Conservation (phyloP, 805 yeast genomes). For the Ogataea corticis region DNA sequence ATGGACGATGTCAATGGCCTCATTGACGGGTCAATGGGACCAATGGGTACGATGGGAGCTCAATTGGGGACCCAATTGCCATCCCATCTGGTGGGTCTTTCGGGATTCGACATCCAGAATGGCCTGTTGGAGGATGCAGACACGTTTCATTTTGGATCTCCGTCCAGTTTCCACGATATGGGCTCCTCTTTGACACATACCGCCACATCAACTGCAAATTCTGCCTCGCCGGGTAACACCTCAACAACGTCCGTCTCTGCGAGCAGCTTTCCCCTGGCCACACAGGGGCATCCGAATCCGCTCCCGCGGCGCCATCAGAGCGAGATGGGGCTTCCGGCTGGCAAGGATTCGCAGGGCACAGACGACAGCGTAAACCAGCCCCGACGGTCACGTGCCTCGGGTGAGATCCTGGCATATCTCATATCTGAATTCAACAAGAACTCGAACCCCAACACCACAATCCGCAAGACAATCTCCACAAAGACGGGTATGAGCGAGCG, state of each 20-base stretch:
- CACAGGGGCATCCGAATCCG: not conserved
- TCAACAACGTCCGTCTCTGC: constrained; percentile 1
- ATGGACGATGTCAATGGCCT: constrained; percentile 2
- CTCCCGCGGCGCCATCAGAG: constrained; percentile 7
- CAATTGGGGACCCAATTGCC: constrained; percentile 6
- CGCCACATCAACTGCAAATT: too few relatives aligned
- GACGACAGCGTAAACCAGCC: constrained; percentile 22
- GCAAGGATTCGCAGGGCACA: constrained; percentile 1
- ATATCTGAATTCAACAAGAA: constrained; percentile 68
- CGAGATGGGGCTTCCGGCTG: not conserved
- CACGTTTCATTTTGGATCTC: constrained; percentile 5
- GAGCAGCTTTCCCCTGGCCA: constrained; percentile 2
- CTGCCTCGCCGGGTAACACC: not conserved
- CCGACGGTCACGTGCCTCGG: constrained; percentile 42
- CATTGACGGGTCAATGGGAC: not conserved
- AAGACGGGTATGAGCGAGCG: constrained; percentile 82
- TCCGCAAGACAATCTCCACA: constrained; percentile 66
- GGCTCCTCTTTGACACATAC: not conserved
- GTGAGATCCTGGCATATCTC: constrained; percentile 70
- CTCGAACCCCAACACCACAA: constrained; percentile 74
- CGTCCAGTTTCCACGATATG: not conserved
- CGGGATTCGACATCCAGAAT: constrained; percentile 5
- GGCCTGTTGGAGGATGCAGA: constrained; percentile 10
- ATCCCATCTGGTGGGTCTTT: constrained; percentile 5
- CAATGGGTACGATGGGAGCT: constrained; percentile 4